A percentile compares a stretch with the other conserved stretches of the same genome.
phyloP scores from a whole-genome alignment of 2,329 filamentous ascomycete species.

The Boeremia lycopersici region DNA sequence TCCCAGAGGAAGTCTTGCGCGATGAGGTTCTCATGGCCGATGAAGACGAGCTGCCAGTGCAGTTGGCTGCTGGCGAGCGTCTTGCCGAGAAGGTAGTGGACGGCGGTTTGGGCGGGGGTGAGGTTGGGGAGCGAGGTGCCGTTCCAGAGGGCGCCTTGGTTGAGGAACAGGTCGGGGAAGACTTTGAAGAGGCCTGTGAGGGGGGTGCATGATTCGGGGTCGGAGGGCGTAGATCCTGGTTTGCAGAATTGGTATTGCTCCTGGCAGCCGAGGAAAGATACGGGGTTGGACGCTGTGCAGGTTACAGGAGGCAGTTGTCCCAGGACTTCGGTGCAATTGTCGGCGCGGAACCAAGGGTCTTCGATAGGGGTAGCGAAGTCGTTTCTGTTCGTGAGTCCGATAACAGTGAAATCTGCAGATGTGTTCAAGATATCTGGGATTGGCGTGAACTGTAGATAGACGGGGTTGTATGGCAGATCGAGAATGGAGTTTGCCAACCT shows the following conservation, averaged over 20 bases:
- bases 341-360: not conserved
- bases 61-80: not conserved
- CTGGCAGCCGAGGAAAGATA: not conserved
- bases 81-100: not conserved
- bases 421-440: not conserved
- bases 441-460: not conserved
- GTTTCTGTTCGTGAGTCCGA: not conserved
- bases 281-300: not conserved
- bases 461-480: not conserved
- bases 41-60: not conserved
- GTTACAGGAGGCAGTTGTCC: not conserved
- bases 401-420: not conserved
- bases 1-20: constrained; percentile 10
- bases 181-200: not conserved
- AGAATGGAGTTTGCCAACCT: not conserved
- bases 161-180: not conserved
- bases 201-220: not conserved
- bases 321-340: not conserved
- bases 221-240: not conserved
- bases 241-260: not conserved
- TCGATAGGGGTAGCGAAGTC: not conserved
- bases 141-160: not conserved
- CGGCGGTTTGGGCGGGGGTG: not conserved
- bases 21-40: constrained; percentile 3
- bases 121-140: not conserved